Conservation (phyloP, 2,329 filamentous ascomycete genomes). For the Didymella arachidicola region DNA sequence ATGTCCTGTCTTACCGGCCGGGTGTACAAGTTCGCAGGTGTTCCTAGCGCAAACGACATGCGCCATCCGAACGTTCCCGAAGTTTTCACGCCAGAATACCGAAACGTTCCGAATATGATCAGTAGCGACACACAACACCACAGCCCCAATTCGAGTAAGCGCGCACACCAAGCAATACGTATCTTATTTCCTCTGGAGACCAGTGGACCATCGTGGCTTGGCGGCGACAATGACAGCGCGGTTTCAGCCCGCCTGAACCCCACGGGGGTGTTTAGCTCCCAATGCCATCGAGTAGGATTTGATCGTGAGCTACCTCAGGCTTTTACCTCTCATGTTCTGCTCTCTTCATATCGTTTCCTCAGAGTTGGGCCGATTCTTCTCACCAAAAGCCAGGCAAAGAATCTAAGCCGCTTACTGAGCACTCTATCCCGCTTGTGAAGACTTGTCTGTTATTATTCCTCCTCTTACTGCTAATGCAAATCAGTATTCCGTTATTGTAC, state of each 20-base stretch:
- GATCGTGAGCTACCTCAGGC: background rate
- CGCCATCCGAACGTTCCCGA: slow-evolving; percentile 6
- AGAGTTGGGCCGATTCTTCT: background rate
- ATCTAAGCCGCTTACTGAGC: background rate
- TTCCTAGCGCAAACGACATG: slow-evolving; percentile 10
- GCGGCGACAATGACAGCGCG: slow-evolving; percentile 14
- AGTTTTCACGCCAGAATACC: slow-evolving; percentile 1
- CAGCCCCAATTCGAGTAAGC: slow-evolving; percentile 13
- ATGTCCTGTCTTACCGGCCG: slow-evolving; percentile 15
- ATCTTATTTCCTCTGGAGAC: slow-evolving; percentile 2
- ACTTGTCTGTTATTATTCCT: background rate
- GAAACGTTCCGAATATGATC: slow-evolving; percentile 3
- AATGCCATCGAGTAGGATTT: background rate
- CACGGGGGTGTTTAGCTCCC: slow-evolving; percentile 5
- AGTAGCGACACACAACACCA: slow-evolving; percentile 11
- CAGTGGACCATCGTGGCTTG: slow-evolving; percentile 2
- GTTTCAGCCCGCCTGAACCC: slow-evolving; percentile 12
- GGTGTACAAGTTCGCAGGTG: slow-evolving; percentile 8
- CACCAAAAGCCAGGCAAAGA: too few species aligned
- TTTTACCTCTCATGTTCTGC: background rate
- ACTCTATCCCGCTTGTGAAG: background rate
- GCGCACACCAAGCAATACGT: slow-evolving; percentile 17
- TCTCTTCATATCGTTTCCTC: background rate
- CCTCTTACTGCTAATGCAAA: background rate
- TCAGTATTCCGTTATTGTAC: background rate